Evolutionary conservation across 176 grass and related monocot genomes (phyloP), one percentile per base, ranked within the genome.

Genomic region (Triticum timopheevii): DNA sequence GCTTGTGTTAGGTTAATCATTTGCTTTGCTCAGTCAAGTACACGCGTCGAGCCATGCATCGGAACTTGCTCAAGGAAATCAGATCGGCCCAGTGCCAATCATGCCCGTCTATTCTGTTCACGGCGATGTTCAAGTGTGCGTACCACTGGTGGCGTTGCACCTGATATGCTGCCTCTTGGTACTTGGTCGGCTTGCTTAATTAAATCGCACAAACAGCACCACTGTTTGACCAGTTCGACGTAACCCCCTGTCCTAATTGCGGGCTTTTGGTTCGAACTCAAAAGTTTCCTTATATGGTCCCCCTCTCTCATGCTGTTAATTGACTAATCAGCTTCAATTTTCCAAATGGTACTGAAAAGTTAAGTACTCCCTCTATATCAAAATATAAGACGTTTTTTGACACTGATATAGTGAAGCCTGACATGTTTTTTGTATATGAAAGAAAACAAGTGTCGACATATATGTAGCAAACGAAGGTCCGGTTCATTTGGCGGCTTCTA

Each of bases 131-230:
- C 10, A 63, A 64, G 35, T 89, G 54, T 50, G 35, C 56, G 66
- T 35, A 52, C 35, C 36, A 24, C 45, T 76, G n/a, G 2, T 45
- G 42, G 70, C 70, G 45, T 35, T 77, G 73, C 35, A 35, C 71
- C 56, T 59, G 20, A 59, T 70, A 27, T 58, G 23, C 74, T 58
- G 23, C 74, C 54, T 78, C 81, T 91, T 85, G 82, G 90, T 88
- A 91, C 90, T 88, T 82, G 90, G 78, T 76, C 52, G 77, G 24
- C 45, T 12, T 36, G 64, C 81, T 88, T 86, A 76, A 85, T 85
- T 40, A 88, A 52, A 86, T 61, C 77, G 44, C 47, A 50, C 47
- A 19, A 76, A 81, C 81, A 35, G 36, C 76, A 54, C 35, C 81
- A 65, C 84, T 11, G 61, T 92, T 92, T 92, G 86, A 86, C 82